phyloP scores from a whole-genome alignment of 1,284 basidiomycete genomes.

The Malassezia furfur region DNA sequence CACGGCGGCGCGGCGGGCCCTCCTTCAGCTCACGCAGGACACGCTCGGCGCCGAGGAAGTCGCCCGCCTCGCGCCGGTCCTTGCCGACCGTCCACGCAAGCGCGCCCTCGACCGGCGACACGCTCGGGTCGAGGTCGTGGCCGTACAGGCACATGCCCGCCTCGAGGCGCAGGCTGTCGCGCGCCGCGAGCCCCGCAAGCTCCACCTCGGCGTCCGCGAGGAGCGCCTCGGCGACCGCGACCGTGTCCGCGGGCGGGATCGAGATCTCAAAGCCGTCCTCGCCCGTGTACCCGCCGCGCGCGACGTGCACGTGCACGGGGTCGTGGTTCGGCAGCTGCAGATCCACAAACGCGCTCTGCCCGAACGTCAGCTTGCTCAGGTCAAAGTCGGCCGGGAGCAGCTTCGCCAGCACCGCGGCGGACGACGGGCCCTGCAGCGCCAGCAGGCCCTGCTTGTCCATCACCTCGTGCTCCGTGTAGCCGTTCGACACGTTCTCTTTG shows the following conservation, averaged over 20 bases:
- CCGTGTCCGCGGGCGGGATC: slow-evolving; percentile 68
- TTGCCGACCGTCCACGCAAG: slow-evolving; percentile 89
- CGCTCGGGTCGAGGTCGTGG: slow-evolving; percentile 77
- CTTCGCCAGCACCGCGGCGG: slow-evolving; percentile 66
- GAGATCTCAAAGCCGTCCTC: slow-evolving; percentile 99
- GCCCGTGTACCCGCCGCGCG: slow-evolving; percentile 94
- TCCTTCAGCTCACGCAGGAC: slow-evolving; percentile 72
- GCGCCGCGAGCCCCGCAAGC: slow-evolving; percentile 79
- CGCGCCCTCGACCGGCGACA: slow-evolving; percentile 74
- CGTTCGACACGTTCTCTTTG: slow-evolving; percentile 47
- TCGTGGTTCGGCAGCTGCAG: slow-evolving; percentile 55
- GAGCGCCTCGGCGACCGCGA: slow-evolving; percentile 65
- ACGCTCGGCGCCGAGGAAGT: slow-evolving; percentile 74
- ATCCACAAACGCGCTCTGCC: slow-evolving; percentile 34
- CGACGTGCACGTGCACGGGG: slow-evolving; percentile 61
- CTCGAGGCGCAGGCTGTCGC: slow-evolving; percentile 85
- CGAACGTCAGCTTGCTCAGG: slow-evolving; percentile 51
- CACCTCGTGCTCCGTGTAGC: slow-evolving; percentile 67
- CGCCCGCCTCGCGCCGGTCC: slow-evolving; percentile 59
- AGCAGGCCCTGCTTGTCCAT: slow-evolving; percentile 78
- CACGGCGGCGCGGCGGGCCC: slow-evolving; percentile 62
- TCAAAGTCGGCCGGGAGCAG: slow-evolving; percentile 55
- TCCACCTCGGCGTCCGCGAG: slow-evolving; percentile 58
- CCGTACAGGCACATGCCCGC: slow-evolving; percentile 98
- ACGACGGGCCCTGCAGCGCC: slow-evolving; percentile 81